Evolutionary conservation across 352 stramenopile genomes (phyloP), one percentile per base, ranked within the genome.

Genomic region (Blastocystis sp.): DNA sequence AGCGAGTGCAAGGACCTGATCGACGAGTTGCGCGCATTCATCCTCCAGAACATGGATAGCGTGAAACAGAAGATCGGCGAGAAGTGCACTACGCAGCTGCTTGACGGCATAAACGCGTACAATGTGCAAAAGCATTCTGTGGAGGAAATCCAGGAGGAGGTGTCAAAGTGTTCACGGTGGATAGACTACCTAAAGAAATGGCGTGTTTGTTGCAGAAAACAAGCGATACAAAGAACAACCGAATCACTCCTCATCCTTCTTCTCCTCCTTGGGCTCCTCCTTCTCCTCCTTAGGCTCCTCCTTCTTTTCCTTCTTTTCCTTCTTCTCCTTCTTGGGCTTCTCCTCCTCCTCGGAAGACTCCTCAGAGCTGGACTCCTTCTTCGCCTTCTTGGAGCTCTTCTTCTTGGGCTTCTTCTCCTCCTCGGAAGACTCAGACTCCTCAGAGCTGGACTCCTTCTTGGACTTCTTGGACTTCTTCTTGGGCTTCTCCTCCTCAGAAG

Each of bases 361-460:
- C 45, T 55, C 45, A 55, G 45, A 55, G 16, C 6, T 19, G 16
- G 45, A 55, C 0, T 55, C 45, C 45, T 55, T 55, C 45, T 55
- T 55, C 6, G 24, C 16, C 51, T 85, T 85, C 74, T 85, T 85
- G n/a, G 74, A 69, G 33, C 66, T 81, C 55, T 85, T 85, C 26
- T 85, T 85, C 74, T 85, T 85, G 1, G 74, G 74, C 33, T 55
- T n/a, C n/a, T 81, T 85, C 35, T 85, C 74, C 3, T 85, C 74
- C 61, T 66, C 59, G 3, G 33, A 60, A 59, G 74, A 81, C 45
- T 55, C 45, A 6, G 69, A 80, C 39, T 85, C 74, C 2, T 51
- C 65, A 24, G 39, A 37, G 39, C 19, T 24, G 12, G 51, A 62
- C 59, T 29, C 35, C 71, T 63, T 65, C 71, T 81, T 63, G 33